Evolutionary conservation across 1,284 basidiomycete genomes (phyloP).

Genomic region (Sanghuangporus sanghuang): DNA sequence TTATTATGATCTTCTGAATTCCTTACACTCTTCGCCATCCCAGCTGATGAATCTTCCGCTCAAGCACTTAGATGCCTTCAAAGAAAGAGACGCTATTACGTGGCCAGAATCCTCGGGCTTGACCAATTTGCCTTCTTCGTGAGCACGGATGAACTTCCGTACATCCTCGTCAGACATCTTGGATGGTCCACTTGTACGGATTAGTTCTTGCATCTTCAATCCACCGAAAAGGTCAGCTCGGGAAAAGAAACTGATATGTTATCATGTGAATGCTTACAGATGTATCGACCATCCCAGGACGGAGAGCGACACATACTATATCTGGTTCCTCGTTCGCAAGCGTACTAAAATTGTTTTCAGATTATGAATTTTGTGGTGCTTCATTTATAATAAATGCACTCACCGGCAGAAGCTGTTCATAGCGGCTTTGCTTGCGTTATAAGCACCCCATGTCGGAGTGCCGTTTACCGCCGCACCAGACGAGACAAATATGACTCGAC

Average conservation of each 20-base stretch:
- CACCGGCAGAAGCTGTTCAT: slow-evolving; percentile 80
- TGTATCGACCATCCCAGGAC: slow-evolving; percentile 85
- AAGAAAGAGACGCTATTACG: slow-evolving; percentile 65
- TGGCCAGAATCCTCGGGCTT: slow-evolving; percentile 68
- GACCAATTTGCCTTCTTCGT: slow-evolving; percentile 61
- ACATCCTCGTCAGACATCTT: slow-evolving; percentile 51
- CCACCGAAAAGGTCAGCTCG: not conserved
- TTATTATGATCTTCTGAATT: slow-evolving; percentile 35
- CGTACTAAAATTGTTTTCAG: slow-evolving; percentile 44
- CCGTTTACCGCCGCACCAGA: slow-evolving; percentile 75
- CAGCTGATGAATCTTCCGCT: slow-evolving; percentile 76
- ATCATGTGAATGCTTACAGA: slow-evolving; percentile 36
- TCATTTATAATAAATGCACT: slow-evolving; percentile 14
- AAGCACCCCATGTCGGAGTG: slow-evolving; percentile 69
- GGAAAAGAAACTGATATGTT: not conserved
- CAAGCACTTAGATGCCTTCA: slow-evolving; percentile 50
- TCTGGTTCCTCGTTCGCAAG: slow-evolving; percentile 75
- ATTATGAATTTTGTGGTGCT: not conserved
- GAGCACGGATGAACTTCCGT: slow-evolving; percentile 52
- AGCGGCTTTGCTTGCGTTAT: slow-evolving; percentile 79
- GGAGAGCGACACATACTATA: slow-evolving; percentile 69
- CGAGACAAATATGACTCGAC: slow-evolving; percentile 73
- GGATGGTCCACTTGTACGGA: slow-evolving; percentile 43
- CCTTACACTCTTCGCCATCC: slow-evolving; percentile 57
- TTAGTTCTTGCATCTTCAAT: slow-evolving; percentile 59